These are phyloP conservation scores for Elsinoe perseae DNA, from an alignment of 2,329 filamentous ascomycete species.

Conservation along the genomic window DNA sequence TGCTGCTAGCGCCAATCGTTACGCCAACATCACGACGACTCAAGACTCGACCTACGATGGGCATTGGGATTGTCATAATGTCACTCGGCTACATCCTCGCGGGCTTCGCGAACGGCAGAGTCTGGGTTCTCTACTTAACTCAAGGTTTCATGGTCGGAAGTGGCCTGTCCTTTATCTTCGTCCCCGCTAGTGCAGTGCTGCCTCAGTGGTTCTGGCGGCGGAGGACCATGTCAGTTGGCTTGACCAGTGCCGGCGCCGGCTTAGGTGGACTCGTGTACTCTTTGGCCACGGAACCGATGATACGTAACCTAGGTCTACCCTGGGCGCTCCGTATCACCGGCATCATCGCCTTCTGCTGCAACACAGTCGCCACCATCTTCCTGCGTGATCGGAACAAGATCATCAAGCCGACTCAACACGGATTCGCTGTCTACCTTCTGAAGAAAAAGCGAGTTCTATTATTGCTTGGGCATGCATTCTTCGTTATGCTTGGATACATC, in stretches of 20 bases:
- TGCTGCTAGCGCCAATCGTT: slow-evolving; percentile 31
- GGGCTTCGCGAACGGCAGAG: slow-evolving; percentile 29
- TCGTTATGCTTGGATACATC: slow-evolving; percentile 43
- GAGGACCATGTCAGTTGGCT: slow-evolving; percentile 36
- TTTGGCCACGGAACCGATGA: slow-evolving; percentile 32
- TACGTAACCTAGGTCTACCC: slow-evolving; percentile 28
- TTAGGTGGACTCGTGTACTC: slow-evolving; percentile 35
- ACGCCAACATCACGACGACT: slow-evolving; percentile 26
- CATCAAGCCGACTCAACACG: slow-evolving; percentile 30
- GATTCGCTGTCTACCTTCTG: slow-evolving; percentile 33
- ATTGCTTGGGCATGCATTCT: slow-evolving; percentile 37
- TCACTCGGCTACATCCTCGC: slow-evolving; percentile 32
- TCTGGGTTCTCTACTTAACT: slow-evolving; percentile 36
- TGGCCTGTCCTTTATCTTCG: slow-evolving; percentile 36
- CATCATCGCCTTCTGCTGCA: slow-evolving; percentile 28
- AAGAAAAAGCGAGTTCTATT: slow-evolving; percentile 31
- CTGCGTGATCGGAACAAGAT: slow-evolving; percentile 31
- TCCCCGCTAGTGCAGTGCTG: slow-evolving; percentile 32
- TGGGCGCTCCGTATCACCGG: slow-evolving; percentile 39
- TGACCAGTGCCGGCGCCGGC: slow-evolving; percentile 35
- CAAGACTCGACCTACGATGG: slow-evolving; percentile 28
- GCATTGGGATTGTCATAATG: slow-evolving; percentile 30
- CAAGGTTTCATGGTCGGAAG: slow-evolving; percentile 37
- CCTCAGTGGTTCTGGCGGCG: slow-evolving; percentile 38
- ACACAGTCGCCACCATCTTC: slow-evolving; percentile 26